Conservation (phyloP, 306 rosid species). For the Corylus americana region DNA sequence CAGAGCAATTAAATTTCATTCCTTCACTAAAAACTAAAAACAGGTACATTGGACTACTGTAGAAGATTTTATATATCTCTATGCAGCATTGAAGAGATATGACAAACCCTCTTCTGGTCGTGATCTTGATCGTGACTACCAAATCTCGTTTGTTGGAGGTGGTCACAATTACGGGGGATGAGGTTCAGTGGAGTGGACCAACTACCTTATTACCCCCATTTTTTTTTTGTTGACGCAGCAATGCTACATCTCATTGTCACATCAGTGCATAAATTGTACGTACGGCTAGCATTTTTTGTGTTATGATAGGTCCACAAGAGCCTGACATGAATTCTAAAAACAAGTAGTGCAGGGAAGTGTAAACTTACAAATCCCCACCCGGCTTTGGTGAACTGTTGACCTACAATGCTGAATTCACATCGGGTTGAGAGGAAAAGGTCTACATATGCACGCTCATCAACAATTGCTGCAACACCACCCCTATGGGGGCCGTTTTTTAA, state of each 20-base stretch:
- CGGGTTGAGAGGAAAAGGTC: conserved; percentile 86
- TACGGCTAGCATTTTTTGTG: neutral
- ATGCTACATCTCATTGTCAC: too few species aligned
- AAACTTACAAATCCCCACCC: conserved; percentile 98
- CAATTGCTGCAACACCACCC: conserved; percentile 82
- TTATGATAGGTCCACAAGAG: neutral
- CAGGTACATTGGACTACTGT: neutral
- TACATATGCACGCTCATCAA: conserved; percentile 77
- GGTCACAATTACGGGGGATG: too few species aligned
- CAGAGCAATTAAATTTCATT: neutral
- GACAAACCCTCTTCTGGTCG: too few species aligned
- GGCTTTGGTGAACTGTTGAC: conserved; percentile 89
- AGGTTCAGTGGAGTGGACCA: too few species aligned
- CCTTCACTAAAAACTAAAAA: neutral
- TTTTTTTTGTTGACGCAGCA: too few species aligned
- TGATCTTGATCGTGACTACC: too few species aligned
- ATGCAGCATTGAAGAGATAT: too few species aligned
- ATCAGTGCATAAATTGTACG: too few species aligned
- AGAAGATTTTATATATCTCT: neutral
- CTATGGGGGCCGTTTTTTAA: conserved; percentile 61
- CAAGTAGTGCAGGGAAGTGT: conserved; percentile 4
- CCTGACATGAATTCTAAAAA: conserved; percentile 2
- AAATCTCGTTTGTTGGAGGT: too few species aligned
- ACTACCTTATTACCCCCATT: too few species aligned
- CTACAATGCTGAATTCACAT: conserved; percentile 72